Percentiles rank a stretch among this genome's conserved stretches.
These are phyloP conservation scores for Barnettozyma sucrosica DNA, from an alignment of 805 yeast genomes.

Conservation along the genomic window DNA sequence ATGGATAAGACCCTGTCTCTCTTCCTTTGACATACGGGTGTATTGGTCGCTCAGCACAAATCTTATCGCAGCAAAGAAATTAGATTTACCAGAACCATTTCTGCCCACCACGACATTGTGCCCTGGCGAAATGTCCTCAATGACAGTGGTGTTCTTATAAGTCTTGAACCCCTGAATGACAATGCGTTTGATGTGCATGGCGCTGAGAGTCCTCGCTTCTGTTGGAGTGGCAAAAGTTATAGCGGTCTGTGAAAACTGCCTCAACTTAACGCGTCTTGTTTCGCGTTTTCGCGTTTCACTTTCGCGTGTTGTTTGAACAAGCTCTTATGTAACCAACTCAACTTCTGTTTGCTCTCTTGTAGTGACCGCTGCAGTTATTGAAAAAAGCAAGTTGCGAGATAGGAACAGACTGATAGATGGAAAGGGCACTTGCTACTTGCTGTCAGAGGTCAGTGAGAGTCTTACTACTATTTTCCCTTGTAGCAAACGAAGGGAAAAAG, in stretches of 20 bases:
- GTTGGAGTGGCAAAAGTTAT: background rate
- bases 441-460: no score
- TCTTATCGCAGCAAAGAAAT: conserved; percentile 90
- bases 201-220: background rate
- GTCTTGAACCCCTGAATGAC: conserved; percentile 91
- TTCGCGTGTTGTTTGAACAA: conserved; percentile 2
- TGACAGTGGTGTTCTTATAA: conserved; percentile 73
- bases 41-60: conserved; percentile 90
- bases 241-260: background rate
- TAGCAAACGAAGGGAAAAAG: no score
- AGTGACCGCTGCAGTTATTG: no score
- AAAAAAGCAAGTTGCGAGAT: no score
- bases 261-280: conserved; percentile 2
- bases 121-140: conserved; percentile 72
- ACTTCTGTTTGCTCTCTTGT: no score
- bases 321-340: background rate
- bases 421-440: no score
- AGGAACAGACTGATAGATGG: no score
- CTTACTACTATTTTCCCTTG: no score
- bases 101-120: conserved; percentile 87
- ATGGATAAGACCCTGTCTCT: conserved; percentile 79
- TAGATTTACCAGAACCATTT: conserved; percentile 96
- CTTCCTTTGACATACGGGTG: conserved; percentile 77
- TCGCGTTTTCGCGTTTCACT: conserved; percentile 9
- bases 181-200: conserved; percentile 45